Base-by-base conservation (phyloP, 306 rosid genomes). In the Rosa rugosa region DNA sequence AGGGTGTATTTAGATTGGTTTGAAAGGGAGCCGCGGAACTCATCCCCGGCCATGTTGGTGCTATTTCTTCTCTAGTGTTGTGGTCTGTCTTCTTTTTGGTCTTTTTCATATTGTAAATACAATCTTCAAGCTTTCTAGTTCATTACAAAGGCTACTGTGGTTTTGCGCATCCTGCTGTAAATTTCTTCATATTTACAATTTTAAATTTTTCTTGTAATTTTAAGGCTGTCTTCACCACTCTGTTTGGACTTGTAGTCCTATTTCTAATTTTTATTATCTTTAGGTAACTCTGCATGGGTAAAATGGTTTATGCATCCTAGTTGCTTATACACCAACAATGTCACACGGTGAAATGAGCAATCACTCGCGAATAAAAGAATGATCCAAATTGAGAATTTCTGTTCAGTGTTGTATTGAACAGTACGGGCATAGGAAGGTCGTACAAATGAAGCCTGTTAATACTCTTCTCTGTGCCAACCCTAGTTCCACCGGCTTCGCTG, bases 21-120 rank as follows among this genome's bases (percentile, higher is more conserved):
- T 69, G 76, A 78, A 84, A 14, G 90, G 50, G 86, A 82, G 83
- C 76, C 80, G 82, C 79, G 82, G 82, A 75, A 75, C 80, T n/a
- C 36, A 42, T 11, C 54, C 20, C 9, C 11, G 41, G 18, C 50
- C 36, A 69, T 66, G 71, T 42, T 23, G 25, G 36, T 42, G 53
- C 13, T 42, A n/a, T 68, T 5, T 69, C 36, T 27, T n/a, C 53
- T 4, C 11, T 38, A 38, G 47, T 11, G 5, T 2, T 66, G 71
- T 66, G 44, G 67, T 62, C 40, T 27, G 2, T 56, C 16, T 14
- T 63, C 17, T 17, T 17, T 66, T 38, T 7, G 42, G 44, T 14
- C 3, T 38, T 65, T 65, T 36, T 65, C 13, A 16, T 65, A 9
- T 82, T 88, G 87, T 86, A 80, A 80, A 87, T 83, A 82, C 88